Percentiles rank a stretch among this genome's conserved stretches.
Evolutionary conservation across 2,329 filamentous ascomycete genomes (phyloP).

Genomic region (Taxawa tesnikishii): DNA sequence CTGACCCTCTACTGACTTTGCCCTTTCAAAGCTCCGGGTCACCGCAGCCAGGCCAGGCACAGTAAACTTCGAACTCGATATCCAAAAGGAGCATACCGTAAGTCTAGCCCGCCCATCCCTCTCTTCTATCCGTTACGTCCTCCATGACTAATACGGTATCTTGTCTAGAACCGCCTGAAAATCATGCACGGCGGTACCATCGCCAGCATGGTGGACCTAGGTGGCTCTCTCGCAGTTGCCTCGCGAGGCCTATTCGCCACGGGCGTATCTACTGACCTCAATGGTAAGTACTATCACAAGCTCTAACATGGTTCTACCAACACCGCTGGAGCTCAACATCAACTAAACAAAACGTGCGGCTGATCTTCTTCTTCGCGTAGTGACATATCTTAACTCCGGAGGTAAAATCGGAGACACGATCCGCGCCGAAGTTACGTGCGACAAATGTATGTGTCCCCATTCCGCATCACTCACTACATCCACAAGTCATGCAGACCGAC

Average conservation of each 20-base stretch:
- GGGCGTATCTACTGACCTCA: slow-evolving; percentile 55
- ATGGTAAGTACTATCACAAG: slow-evolving; percentile 35
- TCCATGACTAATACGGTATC: background rate
- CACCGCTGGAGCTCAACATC: no score
- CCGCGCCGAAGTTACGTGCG: slow-evolving; percentile 48
- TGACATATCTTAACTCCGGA: slow-evolving; percentile 52
- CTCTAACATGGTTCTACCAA: no score
- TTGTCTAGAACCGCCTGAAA: slow-evolving; percentile 55
- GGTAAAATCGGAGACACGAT: slow-evolving; percentile 51
- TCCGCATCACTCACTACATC: no score
- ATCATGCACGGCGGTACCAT: slow-evolving; percentile 71
- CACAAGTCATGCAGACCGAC: no score
- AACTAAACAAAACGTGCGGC: no score
- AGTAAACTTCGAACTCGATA: slow-evolving; percentile 66
- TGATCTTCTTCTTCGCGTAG: no score
- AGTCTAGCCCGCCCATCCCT: slow-evolving; percentile 12
- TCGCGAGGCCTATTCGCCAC: slow-evolving; percentile 53
- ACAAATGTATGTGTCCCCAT: slow-evolving; percentile 42
- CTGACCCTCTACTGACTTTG: background rate
- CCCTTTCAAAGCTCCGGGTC: slow-evolving; percentile 46
- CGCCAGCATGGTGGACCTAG: slow-evolving; percentile 60
- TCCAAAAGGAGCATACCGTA: slow-evolving; percentile 64
- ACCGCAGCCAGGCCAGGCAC: slow-evolving; percentile 51
- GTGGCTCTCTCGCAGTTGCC: slow-evolving; percentile 53
- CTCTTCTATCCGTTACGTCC: background rate